Base-by-base conservation (phyloP, 306 rosid species). In the Malus sieversii region DNA sequence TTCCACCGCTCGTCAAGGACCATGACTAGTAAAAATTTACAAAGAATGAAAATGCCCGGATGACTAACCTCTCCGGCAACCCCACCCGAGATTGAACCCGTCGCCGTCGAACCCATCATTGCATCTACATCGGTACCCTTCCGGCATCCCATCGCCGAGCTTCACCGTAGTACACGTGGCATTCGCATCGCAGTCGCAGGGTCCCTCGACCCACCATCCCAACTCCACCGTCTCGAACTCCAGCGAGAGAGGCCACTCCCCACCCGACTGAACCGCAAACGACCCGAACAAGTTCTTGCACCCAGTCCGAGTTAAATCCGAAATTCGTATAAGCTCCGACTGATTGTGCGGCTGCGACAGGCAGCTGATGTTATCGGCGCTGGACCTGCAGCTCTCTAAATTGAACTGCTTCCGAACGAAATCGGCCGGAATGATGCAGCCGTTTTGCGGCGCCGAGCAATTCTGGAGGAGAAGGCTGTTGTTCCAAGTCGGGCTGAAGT, bases 21-120 rank as follows among this genome's bases (percentile, higher is more conserved):
- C 32, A 29, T 6, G 29, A 73, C 46, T 45, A 7, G 0, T 0
- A 58, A 60, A 27, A 8, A 10, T 42, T 10, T 16, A 2, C 55
- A 2, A 30, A 45, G 2, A 59, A 32, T 10, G 4, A 8, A 52
- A 38, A 16, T 12, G 35, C 22, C 6, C 23, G 80, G 80, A 78
- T 72, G 84, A 86, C 93, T 87, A 10, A 92, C 97, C 90, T 89
- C 62, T 87, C 84, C 79, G 85, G 90, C 97, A 92, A 70, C 93
- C 88, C 66, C 73, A 13, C 76, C 91, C 97, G 23, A 5, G 16
- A 3, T 0, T 3, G 78, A 84, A 92, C 1, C 96, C 99, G 42
- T 95, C 93, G 25, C 97, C 98, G 42, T 6, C 30, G 75, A 78
- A 92, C 44, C 95, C 93, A 10, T 83, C 74, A 0, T 0, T 0